These are phyloP conservation scores for Colletotrichum cuscutae DNA, from an alignment of 2,329 filamentous ascomycete genomes.

Conservation along the genomic window DNA sequence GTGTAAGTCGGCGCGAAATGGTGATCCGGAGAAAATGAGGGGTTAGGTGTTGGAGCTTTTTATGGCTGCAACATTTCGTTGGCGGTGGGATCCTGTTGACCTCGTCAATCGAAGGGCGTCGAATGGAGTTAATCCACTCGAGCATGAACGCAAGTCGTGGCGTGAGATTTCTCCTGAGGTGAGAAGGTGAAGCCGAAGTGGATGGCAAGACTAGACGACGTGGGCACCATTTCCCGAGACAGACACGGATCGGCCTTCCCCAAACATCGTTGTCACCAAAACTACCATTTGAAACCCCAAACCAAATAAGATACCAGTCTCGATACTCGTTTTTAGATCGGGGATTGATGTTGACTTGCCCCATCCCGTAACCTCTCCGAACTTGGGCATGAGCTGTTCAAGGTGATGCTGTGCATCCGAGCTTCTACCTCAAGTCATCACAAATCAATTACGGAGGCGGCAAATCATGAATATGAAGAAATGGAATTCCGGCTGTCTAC, in stretches of 20 bases:
- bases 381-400: too few species aligned
- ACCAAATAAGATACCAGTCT: too few species aligned
- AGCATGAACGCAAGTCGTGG: not conserved
- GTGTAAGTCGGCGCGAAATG: not conserved
- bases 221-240: not conserved
- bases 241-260: not conserved
- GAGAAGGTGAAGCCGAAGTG: constrained; percentile 9
- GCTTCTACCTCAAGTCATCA: not conserved
- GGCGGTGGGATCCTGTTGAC: not conserved
- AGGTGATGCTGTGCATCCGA: too few species aligned
- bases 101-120: constrained; percentile 8
- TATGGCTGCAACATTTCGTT: not conserved
- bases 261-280: not conserved
- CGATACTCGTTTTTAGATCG: too few species aligned
- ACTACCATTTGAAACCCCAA: too few species aligned
- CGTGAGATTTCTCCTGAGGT: not conserved
- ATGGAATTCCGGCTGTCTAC: constrained; percentile 21
- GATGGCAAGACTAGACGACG: constrained; percentile 7
- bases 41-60: not conserved
- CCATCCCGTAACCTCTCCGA: too few species aligned
- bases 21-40: not conserved
- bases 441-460: not conserved
- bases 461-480: not conserved
- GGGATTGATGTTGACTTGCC: too few species aligned
- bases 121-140: not conserved